A percentile compares a stretch with the other conserved stretches of the same genome.
phyloP scores from a whole-genome alignment of 129 eudicot genomes.

The Erigeron canadensis region DNA sequence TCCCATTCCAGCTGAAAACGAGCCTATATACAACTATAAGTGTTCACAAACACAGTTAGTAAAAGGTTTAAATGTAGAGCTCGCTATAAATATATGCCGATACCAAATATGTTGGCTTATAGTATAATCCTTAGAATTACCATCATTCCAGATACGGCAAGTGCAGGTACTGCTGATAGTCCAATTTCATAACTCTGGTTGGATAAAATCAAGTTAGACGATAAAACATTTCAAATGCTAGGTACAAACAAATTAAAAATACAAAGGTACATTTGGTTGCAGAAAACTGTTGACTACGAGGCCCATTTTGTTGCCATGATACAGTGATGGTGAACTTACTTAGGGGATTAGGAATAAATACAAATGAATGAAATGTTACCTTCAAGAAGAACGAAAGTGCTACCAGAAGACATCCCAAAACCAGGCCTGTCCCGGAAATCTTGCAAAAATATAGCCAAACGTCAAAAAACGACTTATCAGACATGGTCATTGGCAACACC shows the following conservation, averaged over 20 bases:
- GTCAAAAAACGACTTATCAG: not conserved
- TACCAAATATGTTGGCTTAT: not conserved
- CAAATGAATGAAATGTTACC: conserved; percentile 37
- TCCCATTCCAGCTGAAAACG: conserved; percentile 91
- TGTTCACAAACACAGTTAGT: conserved; percentile 5
- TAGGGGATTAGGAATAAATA: not conserved
- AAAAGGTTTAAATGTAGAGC: not conserved
- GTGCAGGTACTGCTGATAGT: conserved; percentile 56
- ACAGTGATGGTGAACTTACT: too few species aligned
- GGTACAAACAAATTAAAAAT: not conserved
- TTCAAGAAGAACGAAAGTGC: conserved; percentile 70
- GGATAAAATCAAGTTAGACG: conserved; percentile 8
- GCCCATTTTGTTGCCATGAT: too few species aligned
- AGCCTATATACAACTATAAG: conserved; percentile 54
- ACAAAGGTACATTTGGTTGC: not conserved
- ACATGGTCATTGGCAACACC: not conserved
- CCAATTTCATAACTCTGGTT: conserved; percentile 61
- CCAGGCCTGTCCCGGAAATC: conserved; percentile 80
- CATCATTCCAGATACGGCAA: conserved; percentile 79
- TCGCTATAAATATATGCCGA: not conserved
- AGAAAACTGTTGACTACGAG: too few species aligned
- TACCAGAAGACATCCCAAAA: conserved; percentile 59
- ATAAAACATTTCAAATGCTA: too few species aligned
- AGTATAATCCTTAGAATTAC: conserved; percentile 22
- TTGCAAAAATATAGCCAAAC: conserved; percentile 19